phyloP scores from a whole-genome alignment of 2,329 filamentous ascomycete species.

The Neocatenulostroma microsporum region DNA sequence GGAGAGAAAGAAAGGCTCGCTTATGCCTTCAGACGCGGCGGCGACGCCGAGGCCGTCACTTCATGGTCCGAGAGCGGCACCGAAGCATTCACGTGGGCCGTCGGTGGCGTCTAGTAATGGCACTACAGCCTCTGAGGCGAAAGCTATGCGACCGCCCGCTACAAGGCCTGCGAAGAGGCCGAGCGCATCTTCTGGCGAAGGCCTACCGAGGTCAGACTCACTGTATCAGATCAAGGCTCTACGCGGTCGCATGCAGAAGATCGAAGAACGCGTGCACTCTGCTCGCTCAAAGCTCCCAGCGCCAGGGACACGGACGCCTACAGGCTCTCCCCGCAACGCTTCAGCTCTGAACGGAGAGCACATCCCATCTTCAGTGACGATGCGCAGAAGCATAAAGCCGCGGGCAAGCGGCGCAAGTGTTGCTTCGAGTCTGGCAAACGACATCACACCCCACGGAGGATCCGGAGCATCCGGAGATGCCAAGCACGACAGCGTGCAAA shows the following conservation, averaged over 20 bases:
- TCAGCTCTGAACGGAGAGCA: conserved; percentile 29
- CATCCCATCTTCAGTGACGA: conserved; percentile 50
- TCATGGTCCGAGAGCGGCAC: conserved; percentile 35
- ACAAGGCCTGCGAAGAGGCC: conserved; percentile 36
- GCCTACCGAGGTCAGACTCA: conserved; percentile 57
- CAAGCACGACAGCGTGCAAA: conserved; percentile 13
- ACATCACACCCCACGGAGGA: too few relatives aligned
- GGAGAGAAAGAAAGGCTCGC: conserved; percentile 38
- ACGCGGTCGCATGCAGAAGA: conserved; percentile 92
- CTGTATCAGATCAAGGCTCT: conserved; percentile 88
- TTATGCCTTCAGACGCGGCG: conserved; percentile 45
- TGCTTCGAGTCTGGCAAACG: conserved; percentile 26
- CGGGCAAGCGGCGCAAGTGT: conserved; percentile 48
- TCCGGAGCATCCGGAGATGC: too few relatives aligned
- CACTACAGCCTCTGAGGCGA: conserved; percentile 19
- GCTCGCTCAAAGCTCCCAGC: conserved; percentile 90
- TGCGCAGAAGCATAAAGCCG: conserved; percentile 61
- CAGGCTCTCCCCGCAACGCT: conserved; percentile 60
- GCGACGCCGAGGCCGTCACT: conserved; percentile 47
- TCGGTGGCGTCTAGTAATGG: conserved; percentile 40
- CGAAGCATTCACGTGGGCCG: conserved; percentile 48
- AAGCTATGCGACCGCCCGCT: conserved; percentile 34
- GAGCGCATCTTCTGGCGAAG: conserved; percentile 21
- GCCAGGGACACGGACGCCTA: conserved; percentile 68
- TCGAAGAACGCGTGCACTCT: conserved; percentile 87